Percentiles rank a stretch among this genome's conserved stretches.
phyloP scores from a whole-genome alignment of 805 yeast genomes.

The Hanseniaspora taiwanica region DNA sequence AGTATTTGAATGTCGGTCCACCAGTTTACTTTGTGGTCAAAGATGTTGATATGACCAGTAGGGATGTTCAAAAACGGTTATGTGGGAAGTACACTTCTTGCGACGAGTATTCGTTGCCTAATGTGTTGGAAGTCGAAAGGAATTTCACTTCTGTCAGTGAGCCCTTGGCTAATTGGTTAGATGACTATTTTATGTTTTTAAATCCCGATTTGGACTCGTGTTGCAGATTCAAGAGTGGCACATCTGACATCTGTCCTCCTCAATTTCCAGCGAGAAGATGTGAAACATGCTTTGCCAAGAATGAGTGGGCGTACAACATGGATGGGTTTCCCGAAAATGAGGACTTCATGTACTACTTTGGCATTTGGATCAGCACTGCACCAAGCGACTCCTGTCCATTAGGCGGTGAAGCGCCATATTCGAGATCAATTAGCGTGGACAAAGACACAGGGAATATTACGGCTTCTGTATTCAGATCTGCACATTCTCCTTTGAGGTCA shows the following conservation, averaged over 20 bases:
- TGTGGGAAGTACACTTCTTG: conserved; percentile 88
- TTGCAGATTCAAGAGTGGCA: conserved; percentile 53
- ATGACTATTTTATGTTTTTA: conserved; percentile 76
- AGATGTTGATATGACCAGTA: conserved; percentile 46
- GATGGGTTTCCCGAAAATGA: conserved; percentile 67
- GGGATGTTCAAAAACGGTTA: conserved; percentile 52
- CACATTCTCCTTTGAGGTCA: conserved; percentile 67
- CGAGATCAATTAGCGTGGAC: conserved; percentile 33
- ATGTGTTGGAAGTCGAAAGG: conserved; percentile 74
- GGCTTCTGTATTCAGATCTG: conserved; percentile 63
- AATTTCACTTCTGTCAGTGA: conserved; percentile 59
- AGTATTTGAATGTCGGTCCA: conserved; percentile 74
- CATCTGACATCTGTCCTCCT: conserved; percentile 48
- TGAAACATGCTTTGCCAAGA: conserved; percentile 53
- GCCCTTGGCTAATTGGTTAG: conserved; percentile 87
- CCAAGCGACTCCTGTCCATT: conserved; percentile 87
- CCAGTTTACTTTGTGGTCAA: conserved; percentile 81
- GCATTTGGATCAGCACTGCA: conserved; percentile 61
- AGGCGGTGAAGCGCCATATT: conserved; percentile 91
- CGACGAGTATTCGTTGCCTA: conserved; percentile 62
- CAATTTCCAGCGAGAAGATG: conserved; percentile 58
- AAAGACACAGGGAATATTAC: conserved; percentile 30
- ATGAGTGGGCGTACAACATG: conserved; percentile 61
- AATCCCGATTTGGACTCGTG: conserved; percentile 82
- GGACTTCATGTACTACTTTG: conserved; percentile 58